A percentile compares a stretch with the other conserved stretches of the same genome.
phyloP scores from a whole-genome alignment of 352 stramenopile genomes.

The Phytophthora pinifolia region DNA sequence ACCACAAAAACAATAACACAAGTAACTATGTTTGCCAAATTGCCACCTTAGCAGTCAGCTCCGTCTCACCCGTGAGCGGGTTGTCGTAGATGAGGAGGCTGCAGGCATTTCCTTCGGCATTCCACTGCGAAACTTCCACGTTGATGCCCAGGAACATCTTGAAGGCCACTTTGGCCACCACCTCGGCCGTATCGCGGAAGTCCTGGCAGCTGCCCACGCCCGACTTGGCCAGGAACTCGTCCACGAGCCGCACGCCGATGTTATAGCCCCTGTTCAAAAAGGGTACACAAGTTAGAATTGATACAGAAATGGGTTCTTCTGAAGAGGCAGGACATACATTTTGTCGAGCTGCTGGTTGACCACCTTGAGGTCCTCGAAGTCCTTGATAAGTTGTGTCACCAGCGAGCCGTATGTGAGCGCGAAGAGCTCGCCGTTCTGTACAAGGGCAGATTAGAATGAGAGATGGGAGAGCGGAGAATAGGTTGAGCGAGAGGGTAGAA shows the following conservation, averaged over 20 bases:
- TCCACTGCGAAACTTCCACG: constrained; percentile 91
- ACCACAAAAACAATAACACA: not conserved
- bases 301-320: constrained; percentile 4
- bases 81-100: constrained; percentile 97
- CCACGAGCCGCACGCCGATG: constrained; percentile 96
- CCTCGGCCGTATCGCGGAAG: constrained; percentile 94
- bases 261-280: constrained; percentile 87
- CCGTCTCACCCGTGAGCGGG: constrained; percentile 77
- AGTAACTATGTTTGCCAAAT: not conserved
- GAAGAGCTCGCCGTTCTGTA: constrained; percentile 96
- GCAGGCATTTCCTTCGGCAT: constrained; percentile 85
- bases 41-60: not conserved
- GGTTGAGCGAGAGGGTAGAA: not conserved
- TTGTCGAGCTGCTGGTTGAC: constrained; percentile 96
- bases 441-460: not conserved
- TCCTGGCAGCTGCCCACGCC: constrained; percentile 78
- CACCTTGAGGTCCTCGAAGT: constrained; percentile 94
- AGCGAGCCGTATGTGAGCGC: constrained; percentile 97
- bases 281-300: not conserved
- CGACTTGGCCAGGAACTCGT: constrained; percentile 98
- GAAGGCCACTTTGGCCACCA: constrained; percentile 96
- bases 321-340: constrained; percentile 60
- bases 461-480: not conserved
- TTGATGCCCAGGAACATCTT: constrained; percentile 98
- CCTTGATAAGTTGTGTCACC: constrained; percentile 94